These are phyloP conservation scores for Saprolegnia parasitica DNA, from an alignment of 352 stramenopile genomes.

Conservation along the genomic window DNA sequence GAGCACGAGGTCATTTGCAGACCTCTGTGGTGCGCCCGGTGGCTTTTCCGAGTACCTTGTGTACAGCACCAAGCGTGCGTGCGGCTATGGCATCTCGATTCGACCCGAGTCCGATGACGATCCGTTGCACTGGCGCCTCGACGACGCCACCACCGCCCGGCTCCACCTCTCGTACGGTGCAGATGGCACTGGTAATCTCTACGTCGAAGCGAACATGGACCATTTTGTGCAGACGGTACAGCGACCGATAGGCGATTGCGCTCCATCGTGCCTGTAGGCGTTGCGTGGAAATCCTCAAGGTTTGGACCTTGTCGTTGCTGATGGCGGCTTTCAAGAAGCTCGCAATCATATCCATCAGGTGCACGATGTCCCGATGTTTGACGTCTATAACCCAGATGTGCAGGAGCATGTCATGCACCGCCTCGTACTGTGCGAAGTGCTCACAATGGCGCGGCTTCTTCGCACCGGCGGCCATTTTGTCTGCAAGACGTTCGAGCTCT, in stretches of 20 bases:
- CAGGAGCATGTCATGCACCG: conserved; percentile 62
- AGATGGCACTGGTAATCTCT: conserved; percentile 70
- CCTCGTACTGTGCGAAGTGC: conserved; percentile 52
- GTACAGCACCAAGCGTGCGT: conserved; percentile 32
- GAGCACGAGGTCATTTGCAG: conserved; percentile 44
- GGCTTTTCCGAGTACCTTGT: conserved; percentile 80
- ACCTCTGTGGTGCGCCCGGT: conserved; percentile 71
- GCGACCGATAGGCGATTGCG: background rate
- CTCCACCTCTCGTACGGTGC: conserved; percentile 58
- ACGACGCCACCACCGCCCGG: background rate
- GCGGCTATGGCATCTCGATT: conserved; percentile 67
- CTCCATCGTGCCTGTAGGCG: background rate
- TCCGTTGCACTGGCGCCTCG: conserved; percentile 40
- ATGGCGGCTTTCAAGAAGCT: conserved; percentile 69
- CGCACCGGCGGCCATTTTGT: conserved; percentile 49
- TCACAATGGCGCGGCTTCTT: conserved; percentile 58
- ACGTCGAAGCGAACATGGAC: conserved; percentile 51
- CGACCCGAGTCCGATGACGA: conserved; percentile 39
- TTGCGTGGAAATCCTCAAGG: conserved; percentile 33
- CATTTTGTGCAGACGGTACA: conserved; percentile 46
- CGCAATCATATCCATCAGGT: conserved; percentile 60
- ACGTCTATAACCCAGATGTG: background rate
- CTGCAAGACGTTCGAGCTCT: conserved; percentile 78
- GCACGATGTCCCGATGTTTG: background rate
- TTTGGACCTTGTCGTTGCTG: conserved; percentile 57